Base-by-base conservation (phyloP, 768 basidiomycete genomes). In the Boletus subparvulus region DNA sequence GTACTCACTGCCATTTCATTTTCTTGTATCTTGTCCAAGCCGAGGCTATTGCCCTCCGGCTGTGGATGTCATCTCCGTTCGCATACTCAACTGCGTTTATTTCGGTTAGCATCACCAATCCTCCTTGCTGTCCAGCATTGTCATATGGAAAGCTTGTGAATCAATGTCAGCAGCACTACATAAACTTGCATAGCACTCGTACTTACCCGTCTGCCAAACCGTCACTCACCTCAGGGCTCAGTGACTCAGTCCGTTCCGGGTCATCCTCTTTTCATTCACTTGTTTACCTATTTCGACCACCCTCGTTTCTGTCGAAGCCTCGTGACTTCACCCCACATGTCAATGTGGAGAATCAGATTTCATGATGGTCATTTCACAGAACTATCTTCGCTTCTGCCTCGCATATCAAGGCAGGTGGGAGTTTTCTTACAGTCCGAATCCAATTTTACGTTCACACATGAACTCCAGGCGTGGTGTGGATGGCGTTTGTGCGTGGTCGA, bases 251-350 rank as follows among this genome's bases (percentile, higher is more conserved):
- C 52, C 52, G 35, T 47, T 41, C 47, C 14, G 28, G 36, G 36
- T 56, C 51, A 24, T 35, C 37, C 56, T 56, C 42, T 39, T 55
- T 36, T 46, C 50, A 10, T 47, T 40, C 32, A 44, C 39, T 33
- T 48, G 36, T 52, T 65, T 65, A 39, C 68, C 51, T 50, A 47
- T 62, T 51, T 47, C 37, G 58, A 69, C 53, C 24, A 50, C 54
- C 41, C 50, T 46, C 61, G 17, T 49, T 65, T 56, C 26, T 7
- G 24, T 37, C 50, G 14, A 54, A 35, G 0, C 54, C 61, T 52
- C 64, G 53, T 69, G 65, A 61, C 62, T 50, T 30, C 58, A 56
- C 70, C 65, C 68, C 70, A 59, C 65, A 60, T 47, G 61, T 28
- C 28, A 7, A 6, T 53, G 69, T 56, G 61, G 66, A 69, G 70